phyloP scores from a whole-genome alignment of 768 basidiomycete genomes.

The Gloeostereum incarnatum region DNA sequence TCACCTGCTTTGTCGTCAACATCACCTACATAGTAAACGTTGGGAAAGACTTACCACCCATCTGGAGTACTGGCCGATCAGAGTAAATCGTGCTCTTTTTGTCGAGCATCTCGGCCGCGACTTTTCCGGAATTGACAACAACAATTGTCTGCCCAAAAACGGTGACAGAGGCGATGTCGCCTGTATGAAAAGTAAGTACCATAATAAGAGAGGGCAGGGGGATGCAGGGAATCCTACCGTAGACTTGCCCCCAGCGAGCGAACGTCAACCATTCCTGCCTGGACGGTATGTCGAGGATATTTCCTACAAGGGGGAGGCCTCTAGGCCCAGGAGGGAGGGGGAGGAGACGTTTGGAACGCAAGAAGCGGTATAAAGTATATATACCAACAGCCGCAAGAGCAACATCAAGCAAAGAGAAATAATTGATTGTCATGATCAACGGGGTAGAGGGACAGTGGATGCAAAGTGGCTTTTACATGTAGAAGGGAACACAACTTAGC shows the following conservation, averaged over 20 bases:
- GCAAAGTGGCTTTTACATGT: too few species aligned
- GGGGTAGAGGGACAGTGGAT: too few species aligned
- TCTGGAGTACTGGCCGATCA: conserved; percentile 5
- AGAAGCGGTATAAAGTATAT: too few species aligned
- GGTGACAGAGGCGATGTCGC: conserved; percentile 20
- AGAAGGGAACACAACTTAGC: too few species aligned
- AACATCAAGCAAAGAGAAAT: not conserved
- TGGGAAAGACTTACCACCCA: too few species aligned
- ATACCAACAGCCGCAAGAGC: not conserved
- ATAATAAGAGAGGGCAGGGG: not conserved
- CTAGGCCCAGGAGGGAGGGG: conserved; percentile 7
- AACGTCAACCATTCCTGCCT: conserved; percentile 24
- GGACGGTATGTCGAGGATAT: conserved; percentile 5
- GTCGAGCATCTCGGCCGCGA: conserved; percentile 26
- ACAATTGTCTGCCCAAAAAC: conserved; percentile 26
- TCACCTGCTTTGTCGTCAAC: too few species aligned
- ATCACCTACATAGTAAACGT: too few species aligned
- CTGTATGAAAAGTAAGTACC: conserved; percentile 9
- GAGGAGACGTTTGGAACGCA: not conserved
- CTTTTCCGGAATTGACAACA: conserved; percentile 15
- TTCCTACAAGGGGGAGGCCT: conserved; percentile 4
- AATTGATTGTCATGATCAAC: too few species aligned
- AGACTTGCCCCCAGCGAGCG: conserved; percentile 21
- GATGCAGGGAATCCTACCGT: conserved; percentile 12
- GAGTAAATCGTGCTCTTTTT: conserved; percentile 13